A percentile compares a stretch with the other conserved stretches of the same genome.
Evolutionary conservation across 2,329 filamentous ascomycete species (phyloP).

Genomic region (Hirsutella minnesotensis): DNA sequence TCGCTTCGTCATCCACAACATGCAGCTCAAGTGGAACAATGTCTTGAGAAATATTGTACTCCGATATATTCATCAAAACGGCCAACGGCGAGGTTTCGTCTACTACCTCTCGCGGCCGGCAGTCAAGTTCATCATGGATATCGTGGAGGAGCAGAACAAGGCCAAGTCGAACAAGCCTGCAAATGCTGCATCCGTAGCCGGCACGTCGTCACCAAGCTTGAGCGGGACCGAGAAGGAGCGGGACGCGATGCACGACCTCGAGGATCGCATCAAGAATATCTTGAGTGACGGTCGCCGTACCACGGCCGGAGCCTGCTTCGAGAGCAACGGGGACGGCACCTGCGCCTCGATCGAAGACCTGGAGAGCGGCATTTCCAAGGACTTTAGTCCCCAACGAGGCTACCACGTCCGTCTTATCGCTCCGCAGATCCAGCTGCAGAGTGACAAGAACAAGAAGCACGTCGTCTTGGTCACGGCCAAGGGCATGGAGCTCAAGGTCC

Average conservation of each 20-base stretch:
- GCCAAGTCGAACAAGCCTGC: constrained; percentile 35
- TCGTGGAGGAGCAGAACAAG: constrained; percentile 86
- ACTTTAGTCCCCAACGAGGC: constrained; percentile 83
- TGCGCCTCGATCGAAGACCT: constrained; percentile 45
- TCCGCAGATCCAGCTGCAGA: constrained; percentile 95
- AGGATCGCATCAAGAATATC: constrained; percentile 78
- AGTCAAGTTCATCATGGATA: constrained; percentile 95
- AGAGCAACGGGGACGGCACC: constrained; percentile 19
- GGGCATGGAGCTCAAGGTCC: constrained; percentile 94
- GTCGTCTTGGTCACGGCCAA: constrained; percentile 96
- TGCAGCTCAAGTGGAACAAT: constrained; percentile 98
- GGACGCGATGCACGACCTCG: constrained; percentile 50
- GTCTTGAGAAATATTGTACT: constrained; percentile 89
- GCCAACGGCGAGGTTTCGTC: constrained; percentile 88
- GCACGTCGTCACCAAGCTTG: constrained; percentile 23
- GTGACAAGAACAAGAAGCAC: constrained; percentile 93
- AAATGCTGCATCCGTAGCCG: constrained; percentile 16
- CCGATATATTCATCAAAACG: constrained; percentile 93
- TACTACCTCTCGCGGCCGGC: constrained; percentile 95
- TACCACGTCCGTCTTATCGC: constrained; percentile 93
- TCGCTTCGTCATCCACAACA: constrained; percentile 93
- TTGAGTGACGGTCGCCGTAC: constrained; percentile 75
- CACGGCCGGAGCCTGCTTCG: constrained; percentile 32
- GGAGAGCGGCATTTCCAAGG: constrained; percentile 66
- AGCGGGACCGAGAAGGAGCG: constrained; percentile 32